Base-by-base conservation (phyloP, 192 early-diverging fungal genomes). In the Thoreauomyces humboldtii region DNA sequence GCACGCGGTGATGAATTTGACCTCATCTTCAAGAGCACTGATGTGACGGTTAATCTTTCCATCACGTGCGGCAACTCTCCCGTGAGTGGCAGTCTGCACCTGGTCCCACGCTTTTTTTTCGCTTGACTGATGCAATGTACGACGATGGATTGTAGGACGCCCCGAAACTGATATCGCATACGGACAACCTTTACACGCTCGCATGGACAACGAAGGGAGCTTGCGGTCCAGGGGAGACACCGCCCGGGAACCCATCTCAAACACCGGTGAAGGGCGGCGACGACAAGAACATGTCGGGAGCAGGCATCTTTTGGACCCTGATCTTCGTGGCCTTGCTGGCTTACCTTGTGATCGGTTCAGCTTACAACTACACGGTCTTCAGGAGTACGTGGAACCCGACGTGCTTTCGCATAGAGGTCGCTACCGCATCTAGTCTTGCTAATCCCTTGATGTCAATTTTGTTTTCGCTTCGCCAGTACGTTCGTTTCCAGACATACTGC, bases 291-390 rank as follows among this genome's bases (percentile, higher is more conserved):
- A 57, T 57, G 53, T 57, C 53, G 15, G 38, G 36, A 12, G 55
- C 25, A n/a, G 51, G 53, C 35, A 28, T 57, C 4, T 57, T 66
- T 32, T 55, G 34, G 19, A 12, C 42, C 38, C 34, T 66, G 1
- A 4, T 42, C 7, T 66, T 66, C 57, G 41, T 66, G 15, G 36
- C 15, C 4, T 42, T 27, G 2, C 5, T 24, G 4, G 64, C 42
- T 31, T 66, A 66, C 53, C 19, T 57, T 0, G 43, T 66, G 14
- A 45, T 66, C 14, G 64, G 64, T 0, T 21, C 38, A 19, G 53
- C 32, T 4, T 66, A 66, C 54, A 66, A 57, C 27, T 66, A 57
- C 29, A 47, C 53, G 1, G 64, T 66, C 14, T 33, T 66, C 17
- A 21, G 64, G 24, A 57, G 61, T 63, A 63, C 4, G 28, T 51